A percentile compares a stretch with the other conserved stretches of the same genome.
Evolutionary conservation across 1,284 basidiomycete species (phyloP).

Genomic region (Sutorius eximius): DNA sequence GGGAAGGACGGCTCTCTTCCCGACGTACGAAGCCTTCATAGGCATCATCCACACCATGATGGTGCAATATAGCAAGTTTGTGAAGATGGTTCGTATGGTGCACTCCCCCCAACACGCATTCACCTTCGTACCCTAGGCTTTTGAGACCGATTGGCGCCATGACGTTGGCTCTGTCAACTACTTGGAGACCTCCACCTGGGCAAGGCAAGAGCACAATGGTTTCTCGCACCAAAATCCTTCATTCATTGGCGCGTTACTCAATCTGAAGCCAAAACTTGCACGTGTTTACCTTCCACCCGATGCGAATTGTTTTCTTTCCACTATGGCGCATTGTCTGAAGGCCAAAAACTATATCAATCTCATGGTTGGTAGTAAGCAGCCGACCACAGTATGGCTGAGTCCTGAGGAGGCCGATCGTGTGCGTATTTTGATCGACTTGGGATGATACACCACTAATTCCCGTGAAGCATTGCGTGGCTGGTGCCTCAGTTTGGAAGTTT

Average conservation of each 20-base stretch:
- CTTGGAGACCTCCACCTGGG: conserved; percentile 84
- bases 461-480: conserved; percentile 68
- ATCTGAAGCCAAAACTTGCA: conserved; percentile 70
- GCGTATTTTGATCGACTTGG: conserved; percentile 11
- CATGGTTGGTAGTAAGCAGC: conserved; percentile 86
- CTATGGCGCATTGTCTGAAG: conserved; percentile 77
- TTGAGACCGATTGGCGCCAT: conserved; percentile 76
- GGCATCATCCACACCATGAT: conserved; percentile 79
- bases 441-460: background rate
- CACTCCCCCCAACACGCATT: background rate
- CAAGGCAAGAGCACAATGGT: conserved; percentile 77
- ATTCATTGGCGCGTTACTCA: conserved; percentile 81
- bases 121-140: conserved; percentile 36
- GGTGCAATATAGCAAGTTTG: conserved; percentile 84
- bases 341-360: conserved; percentile 85
- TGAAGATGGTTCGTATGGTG: conserved; percentile 61
- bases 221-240: conserved; percentile 87
- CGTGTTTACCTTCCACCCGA: conserved; percentile 91
- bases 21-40: conserved; percentile 86
- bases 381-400: conserved; percentile 67
- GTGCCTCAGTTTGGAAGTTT: conserved; percentile 75
- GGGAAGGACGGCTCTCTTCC: conserved; percentile 82
- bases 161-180: conserved; percentile 79
- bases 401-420: conserved; percentile 64
- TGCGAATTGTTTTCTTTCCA: conserved; percentile 81